A percentile compares a stretch with the other conserved stretches of the same genome.
Evolutionary conservation across 208 protist genomes (phyloP).

Genomic region (Novymonas esmeraldas): DNA sequence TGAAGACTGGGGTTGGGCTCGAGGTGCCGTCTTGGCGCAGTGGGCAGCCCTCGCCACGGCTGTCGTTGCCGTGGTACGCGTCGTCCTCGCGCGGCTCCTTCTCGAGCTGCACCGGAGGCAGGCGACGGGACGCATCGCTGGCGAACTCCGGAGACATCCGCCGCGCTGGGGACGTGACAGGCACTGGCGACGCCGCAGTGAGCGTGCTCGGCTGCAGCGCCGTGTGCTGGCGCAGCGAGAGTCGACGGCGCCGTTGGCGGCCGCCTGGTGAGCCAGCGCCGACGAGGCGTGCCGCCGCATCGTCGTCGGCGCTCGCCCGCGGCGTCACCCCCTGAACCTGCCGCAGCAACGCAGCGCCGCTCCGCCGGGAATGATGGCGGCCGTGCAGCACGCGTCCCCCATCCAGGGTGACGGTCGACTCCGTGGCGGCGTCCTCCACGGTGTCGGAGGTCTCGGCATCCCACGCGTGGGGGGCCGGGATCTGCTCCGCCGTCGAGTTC

Average conservation of each 20-base stretch:
- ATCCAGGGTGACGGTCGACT: conserved; percentile 32
- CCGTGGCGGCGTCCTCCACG: conserved; percentile 39
- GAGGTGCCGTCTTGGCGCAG: conserved; percentile 47
- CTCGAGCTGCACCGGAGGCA: conserved; percentile 49
- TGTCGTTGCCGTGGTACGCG: conserved; percentile 66
- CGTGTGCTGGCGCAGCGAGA: too few relatives aligned
- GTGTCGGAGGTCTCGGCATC: conserved; percentile 56
- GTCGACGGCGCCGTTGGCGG: conserved; percentile 11
- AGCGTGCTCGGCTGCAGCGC: neutral
- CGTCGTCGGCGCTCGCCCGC: conserved; percentile 64
- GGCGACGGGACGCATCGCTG: conserved; percentile 27
- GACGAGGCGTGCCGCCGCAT: conserved; percentile 13
- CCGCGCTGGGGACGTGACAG: neutral
- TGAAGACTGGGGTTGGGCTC: conserved; percentile 52
- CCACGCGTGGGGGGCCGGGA: conserved; percentile 82
- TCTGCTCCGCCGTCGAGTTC: conserved; percentile 77
- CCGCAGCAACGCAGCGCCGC: conserved; percentile 23
- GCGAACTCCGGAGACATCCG: conserved; percentile 12
- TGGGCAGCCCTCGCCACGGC: conserved; percentile 73
- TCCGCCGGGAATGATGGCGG: neutral
- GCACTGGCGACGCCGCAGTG: neutral
- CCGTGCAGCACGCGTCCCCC: conserved; percentile 34
- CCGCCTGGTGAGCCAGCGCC: conserved; percentile 1
- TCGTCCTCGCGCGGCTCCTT: conserved; percentile 41
- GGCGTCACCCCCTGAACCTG: conserved; percentile 50